Percentiles rank a stretch among this genome's conserved stretches.
Conservation (phyloP, 1,284 basidiomycete genomes). For the Ustilago curta region DNA sequence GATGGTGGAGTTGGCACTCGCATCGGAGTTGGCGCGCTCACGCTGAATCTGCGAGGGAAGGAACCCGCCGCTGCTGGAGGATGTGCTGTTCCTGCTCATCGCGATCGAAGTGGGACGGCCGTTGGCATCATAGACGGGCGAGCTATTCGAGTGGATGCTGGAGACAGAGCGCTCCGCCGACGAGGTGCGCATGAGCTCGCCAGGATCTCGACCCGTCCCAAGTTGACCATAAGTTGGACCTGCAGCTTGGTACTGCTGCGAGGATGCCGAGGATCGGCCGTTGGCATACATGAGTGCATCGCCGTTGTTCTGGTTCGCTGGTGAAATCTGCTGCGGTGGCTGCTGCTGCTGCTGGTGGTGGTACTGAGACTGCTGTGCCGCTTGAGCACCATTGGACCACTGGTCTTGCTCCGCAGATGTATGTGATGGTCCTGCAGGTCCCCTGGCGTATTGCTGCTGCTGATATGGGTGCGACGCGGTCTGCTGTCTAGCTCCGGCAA, state of each 20-base stretch:
- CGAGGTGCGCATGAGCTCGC: constrained; percentile 38
- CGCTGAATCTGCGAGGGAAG: constrained; percentile 61
- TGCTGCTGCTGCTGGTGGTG: constrained; percentile 68
- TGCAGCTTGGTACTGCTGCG: constrained; percentile 20
- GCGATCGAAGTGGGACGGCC: constrained; percentile 27
- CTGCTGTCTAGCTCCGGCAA: constrained; percentile 23
- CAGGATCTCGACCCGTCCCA: constrained; percentile 12
- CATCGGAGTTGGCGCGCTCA: constrained; percentile 55
- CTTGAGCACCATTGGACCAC: constrained; percentile 6
- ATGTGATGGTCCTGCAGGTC: constrained; percentile 20
- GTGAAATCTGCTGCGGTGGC: constrained; percentile 44
- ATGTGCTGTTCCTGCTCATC: constrained; percentile 44
- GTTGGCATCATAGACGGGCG: constrained; percentile 19
- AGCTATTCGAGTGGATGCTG: constrained; percentile 37
- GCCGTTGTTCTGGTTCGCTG: constrained; percentile 11
- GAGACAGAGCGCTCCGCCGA: constrained; percentile 53
- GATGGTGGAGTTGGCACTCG: constrained; percentile 43
- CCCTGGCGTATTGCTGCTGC: constrained; percentile 20
- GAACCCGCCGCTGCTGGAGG: constrained; percentile 50
- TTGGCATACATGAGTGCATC: constrained; percentile 21
- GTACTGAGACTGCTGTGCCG: constrained; percentile 11
- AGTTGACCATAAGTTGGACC: constrained; percentile 33
- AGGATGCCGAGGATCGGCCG: constrained; percentile 27
- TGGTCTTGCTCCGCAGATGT: constrained; percentile 14
- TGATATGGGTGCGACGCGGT: constrained; percentile 21